Evolutionary conservation across 495 filamentous ascomycete species (phyloP), one percentile per base, ranked within the genome.

Genomic region (Aspergillus sparsus): DNA sequence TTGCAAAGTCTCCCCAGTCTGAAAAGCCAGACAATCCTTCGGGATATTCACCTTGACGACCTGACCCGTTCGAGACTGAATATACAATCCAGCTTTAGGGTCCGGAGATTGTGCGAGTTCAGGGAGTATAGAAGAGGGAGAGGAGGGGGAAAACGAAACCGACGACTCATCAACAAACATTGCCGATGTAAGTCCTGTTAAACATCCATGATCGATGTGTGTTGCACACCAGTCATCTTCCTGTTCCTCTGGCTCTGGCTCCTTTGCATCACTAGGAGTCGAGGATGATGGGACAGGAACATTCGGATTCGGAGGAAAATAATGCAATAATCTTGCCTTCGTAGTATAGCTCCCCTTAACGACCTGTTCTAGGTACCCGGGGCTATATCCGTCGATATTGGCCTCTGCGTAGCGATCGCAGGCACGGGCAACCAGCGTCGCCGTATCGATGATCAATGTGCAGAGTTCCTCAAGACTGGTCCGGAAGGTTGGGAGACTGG

Each of bases 1-100:
- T 76, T 98, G 87, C 53, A 98, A 74, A 1, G 94, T 88, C 70
- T 97, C 92, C 0, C 94, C 94, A 0, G 94, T 98, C 80, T 98
- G 94, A 66, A 98, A 98, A 0, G 90, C 94, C 36, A 98, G 85
- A 72, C 91, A 93, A 66, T 96, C 91, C 34, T 83, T 79, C 1
- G 94, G 94, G 55, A 98, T 97, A 62, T 85, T 87, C 62, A 98
- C 90, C 71, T 97, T 92, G 21, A 90, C 88, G 12, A 88, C 84
- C 21, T 85, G 70, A 5, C 89, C 91, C 2, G 84, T 84, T 12
- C 94, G 87, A 35, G 91, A 92, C 61, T 89, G 87, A 73, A 98
- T 97, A 73, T 97, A 98, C 9, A 98, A 78, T 0, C 94, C 94
- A 0, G 94, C 87, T 16, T 84, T 78, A 13, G 91, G 85, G 69